These are phyloP conservation scores for Pleurotus pulmonarius DNA, from an alignment of 768 basidiomycete genomes.

Conservation along the genomic window DNA sequence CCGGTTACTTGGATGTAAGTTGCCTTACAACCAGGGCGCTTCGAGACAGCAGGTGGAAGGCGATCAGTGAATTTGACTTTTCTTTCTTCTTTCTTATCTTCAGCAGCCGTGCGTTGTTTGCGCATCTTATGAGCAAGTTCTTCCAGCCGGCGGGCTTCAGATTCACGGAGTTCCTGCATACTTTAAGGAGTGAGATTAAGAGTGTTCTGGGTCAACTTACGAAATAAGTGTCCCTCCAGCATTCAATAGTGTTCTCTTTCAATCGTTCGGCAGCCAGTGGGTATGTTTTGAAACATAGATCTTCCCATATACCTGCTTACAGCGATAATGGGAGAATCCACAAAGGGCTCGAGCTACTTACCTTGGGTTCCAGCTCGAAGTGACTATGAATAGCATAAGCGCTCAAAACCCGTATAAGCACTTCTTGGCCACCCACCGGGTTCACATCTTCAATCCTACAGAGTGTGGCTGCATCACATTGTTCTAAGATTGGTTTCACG, in stretches of 20 bases:
- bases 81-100: slow-evolving; percentile 72
- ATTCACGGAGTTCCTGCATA: slow-evolving; percentile 47
- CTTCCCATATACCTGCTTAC: slow-evolving; percentile 59
- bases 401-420: neutral
- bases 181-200: slow-evolving; percentile 11
- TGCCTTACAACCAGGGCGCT: slow-evolving; percentile 61
- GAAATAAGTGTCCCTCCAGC: slow-evolving; percentile 69
- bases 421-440: slow-evolving; percentile 44
- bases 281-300: slow-evolving; percentile 59
- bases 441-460: slow-evolving; percentile 64
- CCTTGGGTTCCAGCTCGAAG: slow-evolving; percentile 55
- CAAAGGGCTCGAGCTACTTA: slow-evolving; percentile 43
- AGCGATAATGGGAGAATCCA: slow-evolving; percentile 19
- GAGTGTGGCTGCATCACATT: slow-evolving; percentile 69
- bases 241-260: slow-evolving; percentile 39
- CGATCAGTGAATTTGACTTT: slow-evolving; percentile 74
- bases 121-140: slow-evolving; percentile 60
- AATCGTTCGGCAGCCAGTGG: slow-evolving; percentile 50
- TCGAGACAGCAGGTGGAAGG: slow-evolving; percentile 48
- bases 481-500: slow-evolving; percentile 70
- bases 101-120: slow-evolving; percentile 62
- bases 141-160: slow-evolving; percentile 63
- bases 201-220: slow-evolving; percentile 37
- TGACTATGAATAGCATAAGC: slow-evolving; percentile 30
- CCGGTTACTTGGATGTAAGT: slow-evolving; percentile 12